Evolutionary conservation across 108 stramenopile species (phyloP).

Genomic region (Aureococcus anophagefferens): DNA sequence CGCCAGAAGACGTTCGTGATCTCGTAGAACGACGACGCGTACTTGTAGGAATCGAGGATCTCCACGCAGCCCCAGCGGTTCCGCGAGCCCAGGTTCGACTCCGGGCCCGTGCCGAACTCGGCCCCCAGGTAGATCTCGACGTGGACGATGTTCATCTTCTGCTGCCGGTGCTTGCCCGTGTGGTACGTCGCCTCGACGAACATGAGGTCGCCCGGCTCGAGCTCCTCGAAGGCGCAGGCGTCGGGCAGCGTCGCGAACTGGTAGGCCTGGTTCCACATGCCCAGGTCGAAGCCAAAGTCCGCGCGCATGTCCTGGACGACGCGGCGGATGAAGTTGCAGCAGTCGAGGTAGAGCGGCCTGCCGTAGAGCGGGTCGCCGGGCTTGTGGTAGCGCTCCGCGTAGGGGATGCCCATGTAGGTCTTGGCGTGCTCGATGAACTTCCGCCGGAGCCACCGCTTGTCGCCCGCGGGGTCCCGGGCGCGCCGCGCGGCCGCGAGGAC

Average conservation of each 20-base stretch:
- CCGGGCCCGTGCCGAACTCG: constrained; percentile 7
- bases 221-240: background rate
- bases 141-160: constrained; percentile 30
- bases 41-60: constrained; percentile 15
- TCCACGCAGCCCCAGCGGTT: constrained; percentile 18
- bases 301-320: constrained; percentile 22
- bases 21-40: constrained; percentile 11
- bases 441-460: background rate
- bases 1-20: constrained; percentile 11
- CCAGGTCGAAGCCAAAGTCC: constrained; percentile 29
- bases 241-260: constrained; percentile 25
- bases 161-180: constrained; percentile 6
- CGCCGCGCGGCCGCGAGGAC: background rate
- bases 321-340: constrained; percentile 23
- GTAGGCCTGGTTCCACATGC: constrained; percentile 30
- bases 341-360: constrained; percentile 27
- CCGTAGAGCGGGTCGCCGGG: background rate
- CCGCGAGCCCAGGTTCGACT: constrained; percentile 17
- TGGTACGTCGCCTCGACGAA: constrained; percentile 23
- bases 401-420: constrained; percentile 29
- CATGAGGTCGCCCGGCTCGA: constrained; percentile 26
- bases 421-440: constrained; percentile 24
- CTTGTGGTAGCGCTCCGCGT: constrained; percentile 23
- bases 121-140: constrained; percentile 26
- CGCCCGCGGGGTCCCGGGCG: background rate